phyloP scores from a whole-genome alignment of 331 rosid species.

The Pyrus hybrid region DNA sequence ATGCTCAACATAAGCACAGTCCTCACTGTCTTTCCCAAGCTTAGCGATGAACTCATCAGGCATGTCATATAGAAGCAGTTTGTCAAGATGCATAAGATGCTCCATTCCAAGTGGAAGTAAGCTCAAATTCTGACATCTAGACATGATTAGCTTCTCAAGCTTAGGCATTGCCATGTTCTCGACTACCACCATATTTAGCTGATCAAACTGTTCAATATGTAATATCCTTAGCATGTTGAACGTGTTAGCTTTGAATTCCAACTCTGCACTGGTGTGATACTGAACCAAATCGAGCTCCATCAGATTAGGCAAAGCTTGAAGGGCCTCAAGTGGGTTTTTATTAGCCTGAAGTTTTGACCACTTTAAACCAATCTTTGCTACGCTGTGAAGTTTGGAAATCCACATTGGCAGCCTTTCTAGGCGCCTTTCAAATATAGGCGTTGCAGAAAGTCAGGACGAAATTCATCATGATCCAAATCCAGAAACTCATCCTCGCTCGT shows the following conservation, averaged over 20 bases:
- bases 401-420: not conserved
- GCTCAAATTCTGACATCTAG: not conserved
- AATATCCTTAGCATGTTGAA: slow-evolving; percentile 3
- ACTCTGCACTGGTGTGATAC: no score
- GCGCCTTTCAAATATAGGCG: not conserved
- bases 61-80: slow-evolving; percentile 11
- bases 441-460: not conserved
- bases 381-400: not conserved
- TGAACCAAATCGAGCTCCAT: no score
- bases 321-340: not conserved
- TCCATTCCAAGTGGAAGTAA: slow-evolving; percentile 5
- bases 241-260: not conserved
- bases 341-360: not conserved
- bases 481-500: not conserved
- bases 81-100: not conserved
- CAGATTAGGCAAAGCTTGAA: not conserved
- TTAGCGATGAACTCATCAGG: not conserved
- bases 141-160: slow-evolving; percentile 6
- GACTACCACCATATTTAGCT: not conserved
- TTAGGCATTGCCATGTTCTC: not conserved
- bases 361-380: not conserved
- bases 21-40: not conserved
- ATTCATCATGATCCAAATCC: not conserved
- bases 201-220: not conserved
- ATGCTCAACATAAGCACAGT: not conserved